A percentile compares a stretch with the other conserved stretches of the same genome.
phyloP scores from a whole-genome alignment of 805 yeast genomes.

The Saccharomycopsis guyanensis region DNA sequence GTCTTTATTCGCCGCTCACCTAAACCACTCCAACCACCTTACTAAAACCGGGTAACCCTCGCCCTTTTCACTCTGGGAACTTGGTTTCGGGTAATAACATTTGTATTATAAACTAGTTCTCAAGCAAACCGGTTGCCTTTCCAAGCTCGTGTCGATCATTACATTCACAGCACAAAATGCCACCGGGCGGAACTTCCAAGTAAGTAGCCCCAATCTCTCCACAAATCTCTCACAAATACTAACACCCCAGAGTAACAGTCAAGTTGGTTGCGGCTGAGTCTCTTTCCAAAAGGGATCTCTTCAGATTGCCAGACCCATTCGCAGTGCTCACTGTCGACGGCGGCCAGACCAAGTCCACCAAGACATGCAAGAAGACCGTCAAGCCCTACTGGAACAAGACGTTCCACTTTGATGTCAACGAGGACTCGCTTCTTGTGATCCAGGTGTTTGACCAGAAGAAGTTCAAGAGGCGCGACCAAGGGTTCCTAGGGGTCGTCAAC shows the following conservation, averaged over 20 bases:
- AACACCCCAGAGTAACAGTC: constrained; percentile 25
- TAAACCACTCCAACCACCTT: no score
- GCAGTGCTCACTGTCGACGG: constrained; percentile 98
- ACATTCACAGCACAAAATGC: no score
- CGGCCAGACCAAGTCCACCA: constrained; percentile 88
- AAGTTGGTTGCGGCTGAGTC: constrained; percentile 94
- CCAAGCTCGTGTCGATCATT: no score
- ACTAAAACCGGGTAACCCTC: no score
- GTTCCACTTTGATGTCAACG: constrained; percentile 69
- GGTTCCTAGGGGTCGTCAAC: constrained; percentile 93
- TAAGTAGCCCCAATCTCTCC: neutral
- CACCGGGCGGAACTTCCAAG: no score
- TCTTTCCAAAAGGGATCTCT: constrained; percentile 88
- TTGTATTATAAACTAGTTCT: no score
- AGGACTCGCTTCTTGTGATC: constrained; percentile 77
- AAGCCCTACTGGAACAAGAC: constrained; percentile 98
- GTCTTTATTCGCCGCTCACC: no score
- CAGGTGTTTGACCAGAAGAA: constrained; percentile 97
- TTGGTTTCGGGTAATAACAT: no score
- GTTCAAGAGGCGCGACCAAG: constrained; percentile 97
- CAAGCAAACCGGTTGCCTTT: no score
- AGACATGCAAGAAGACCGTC: constrained; percentile 86
- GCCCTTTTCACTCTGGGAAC: no score
- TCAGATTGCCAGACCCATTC: constrained; percentile 95
- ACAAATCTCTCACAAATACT: neutral